These are phyloP conservation scores for Aristolochia fimbriata DNA, from an alignment of 164 flowering plant genomes.

Conservation along the genomic window DNA sequence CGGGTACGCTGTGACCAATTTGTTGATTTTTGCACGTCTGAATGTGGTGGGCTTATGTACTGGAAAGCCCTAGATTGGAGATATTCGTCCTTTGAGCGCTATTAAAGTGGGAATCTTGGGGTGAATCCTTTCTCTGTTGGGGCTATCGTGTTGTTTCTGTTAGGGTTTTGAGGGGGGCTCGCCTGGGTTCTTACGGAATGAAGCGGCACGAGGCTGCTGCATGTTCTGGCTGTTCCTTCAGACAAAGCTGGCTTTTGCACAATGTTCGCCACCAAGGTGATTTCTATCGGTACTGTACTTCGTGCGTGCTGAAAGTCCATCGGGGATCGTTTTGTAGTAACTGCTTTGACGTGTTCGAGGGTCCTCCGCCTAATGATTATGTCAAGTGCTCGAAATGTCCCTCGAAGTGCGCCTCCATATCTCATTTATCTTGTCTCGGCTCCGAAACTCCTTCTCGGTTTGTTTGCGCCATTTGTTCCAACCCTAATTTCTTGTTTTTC, in stretches of 20 bases:
- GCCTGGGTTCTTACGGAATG: conserved; percentile 1
- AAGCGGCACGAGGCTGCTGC: conserved; percentile 6
- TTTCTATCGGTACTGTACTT: conserved; percentile 45
- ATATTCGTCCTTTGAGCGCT: too few species aligned
- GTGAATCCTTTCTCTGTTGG: neutral
- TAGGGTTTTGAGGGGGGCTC: neutral
- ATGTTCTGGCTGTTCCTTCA: conserved; percentile 24
- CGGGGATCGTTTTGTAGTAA: conserved; percentile 48
- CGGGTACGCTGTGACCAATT: too few species aligned
- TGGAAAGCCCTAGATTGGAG: too few species aligned
- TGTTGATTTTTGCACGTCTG: too few species aligned
- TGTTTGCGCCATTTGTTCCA: conserved; percentile 34
- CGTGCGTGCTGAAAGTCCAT: conserved; percentile 23
- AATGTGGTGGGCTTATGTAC: too few species aligned
- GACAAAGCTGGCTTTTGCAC: conserved; percentile 18
- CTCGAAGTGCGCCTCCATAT: conserved; percentile 34
- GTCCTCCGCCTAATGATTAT: conserved; percentile 16
- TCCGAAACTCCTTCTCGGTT: conserved; percentile 3
- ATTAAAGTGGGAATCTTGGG: neutral
- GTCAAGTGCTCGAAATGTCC: conserved; percentile 43
- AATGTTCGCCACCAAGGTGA: conserved; percentile 21
- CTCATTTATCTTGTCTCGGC: conserved; percentile 35
- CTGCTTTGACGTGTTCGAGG: conserved; percentile 34
- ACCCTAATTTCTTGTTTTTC: conserved; percentile 35
- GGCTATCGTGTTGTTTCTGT: neutral